Conservation (phyloP, 2,329 filamentous ascomycete species). For the Colletotrichum camelliae region DNA sequence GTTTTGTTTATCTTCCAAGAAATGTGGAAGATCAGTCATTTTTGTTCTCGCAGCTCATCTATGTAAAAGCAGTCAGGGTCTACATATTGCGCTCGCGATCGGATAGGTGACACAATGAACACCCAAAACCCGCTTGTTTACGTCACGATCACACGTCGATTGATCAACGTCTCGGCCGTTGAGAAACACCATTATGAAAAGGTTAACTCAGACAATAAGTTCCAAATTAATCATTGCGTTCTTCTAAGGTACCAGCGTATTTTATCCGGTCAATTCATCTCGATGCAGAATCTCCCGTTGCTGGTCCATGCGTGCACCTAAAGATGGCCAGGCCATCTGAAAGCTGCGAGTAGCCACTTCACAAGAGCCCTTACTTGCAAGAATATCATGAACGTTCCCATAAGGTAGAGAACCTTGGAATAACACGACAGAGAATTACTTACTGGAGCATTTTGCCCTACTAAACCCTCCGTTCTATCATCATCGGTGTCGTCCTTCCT, state of each 20-base stretch:
- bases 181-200: neutral
- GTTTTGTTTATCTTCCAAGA: neutral
- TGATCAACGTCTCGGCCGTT: neutral
- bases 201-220: neutral
- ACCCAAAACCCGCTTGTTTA: neutral
- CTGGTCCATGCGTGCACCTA: rapidly evolving
- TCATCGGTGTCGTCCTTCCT: neutral
- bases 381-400: neutral
- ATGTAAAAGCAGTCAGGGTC: neutral
- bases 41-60: neutral
- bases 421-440: neutral
- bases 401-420: neutral
- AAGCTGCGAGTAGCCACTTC: neutral
- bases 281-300: rapidly evolving
- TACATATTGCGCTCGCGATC: neutral
- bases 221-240: neutral
- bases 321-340: neutral
- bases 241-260: neutral
- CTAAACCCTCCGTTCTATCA: neutral
- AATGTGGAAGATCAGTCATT: neutral
- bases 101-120: neutral
- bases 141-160: neutral
- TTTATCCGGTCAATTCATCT: too few relatives aligned
- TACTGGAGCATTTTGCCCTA: neutral
- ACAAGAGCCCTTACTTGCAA: neutral